These are phyloP conservation scores for Erodium trifolium DNA, from an alignment of 441 rosid genomes.

Conservation along the genomic window DNA sequence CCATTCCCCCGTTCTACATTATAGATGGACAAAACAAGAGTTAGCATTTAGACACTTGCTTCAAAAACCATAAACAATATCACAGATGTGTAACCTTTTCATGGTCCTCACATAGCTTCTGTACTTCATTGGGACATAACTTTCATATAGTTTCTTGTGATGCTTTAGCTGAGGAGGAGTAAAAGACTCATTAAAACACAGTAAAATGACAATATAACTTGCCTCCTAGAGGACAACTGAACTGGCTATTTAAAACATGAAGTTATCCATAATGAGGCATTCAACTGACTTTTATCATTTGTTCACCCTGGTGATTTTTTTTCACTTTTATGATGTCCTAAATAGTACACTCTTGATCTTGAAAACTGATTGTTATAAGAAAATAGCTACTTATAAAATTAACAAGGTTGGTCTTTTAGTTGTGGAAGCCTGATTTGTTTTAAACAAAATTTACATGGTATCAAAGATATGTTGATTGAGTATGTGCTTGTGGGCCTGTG, in stretches of 20 bases:
- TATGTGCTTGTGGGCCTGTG: too few species aligned
- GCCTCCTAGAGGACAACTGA: background rate
- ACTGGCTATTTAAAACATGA: background rate
- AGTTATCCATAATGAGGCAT: background rate
- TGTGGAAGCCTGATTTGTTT: too few species aligned
- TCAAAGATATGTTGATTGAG: too few species aligned
- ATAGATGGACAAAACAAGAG: conserved; percentile 20
- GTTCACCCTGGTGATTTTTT: too few species aligned
- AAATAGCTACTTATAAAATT: too few species aligned
- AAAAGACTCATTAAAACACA: background rate
- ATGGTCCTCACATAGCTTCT: conserved; percentile 65
- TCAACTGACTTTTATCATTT: too few species aligned
- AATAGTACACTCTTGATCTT: too few species aligned
- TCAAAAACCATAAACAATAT: conserved; percentile 12
- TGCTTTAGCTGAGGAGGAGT: conserved; percentile 60
- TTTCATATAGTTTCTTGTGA: conserved; percentile 62
- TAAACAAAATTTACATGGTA: too few species aligned
- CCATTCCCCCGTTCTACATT: conserved; percentile 73
- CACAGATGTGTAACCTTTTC: conserved; percentile 63
- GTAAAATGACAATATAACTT: background rate
- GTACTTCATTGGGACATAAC: conserved; percentile 83
- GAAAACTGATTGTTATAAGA: too few species aligned
- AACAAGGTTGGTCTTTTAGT: too few species aligned
- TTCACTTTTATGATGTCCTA: too few species aligned
- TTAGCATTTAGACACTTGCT: conserved; percentile 15